phyloP scores from a whole-genome alignment of 2,329 filamentous ascomycete genomes.

The Aspergillus sp. region DNA sequence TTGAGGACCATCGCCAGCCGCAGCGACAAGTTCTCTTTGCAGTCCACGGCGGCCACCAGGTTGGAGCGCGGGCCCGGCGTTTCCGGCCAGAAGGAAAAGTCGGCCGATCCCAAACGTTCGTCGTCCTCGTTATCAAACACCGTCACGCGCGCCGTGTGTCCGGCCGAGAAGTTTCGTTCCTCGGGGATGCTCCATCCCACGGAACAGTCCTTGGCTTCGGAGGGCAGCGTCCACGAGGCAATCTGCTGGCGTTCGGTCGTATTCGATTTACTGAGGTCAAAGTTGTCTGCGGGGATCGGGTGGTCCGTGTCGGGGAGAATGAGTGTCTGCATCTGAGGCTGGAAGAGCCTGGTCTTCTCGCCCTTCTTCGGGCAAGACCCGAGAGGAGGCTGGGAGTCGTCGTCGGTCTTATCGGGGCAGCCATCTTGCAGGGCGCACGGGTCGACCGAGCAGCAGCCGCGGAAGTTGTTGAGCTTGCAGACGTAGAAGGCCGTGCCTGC shows the following conservation, averaged over 20 bases:
- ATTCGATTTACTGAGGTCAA: slow-evolving; percentile 3
- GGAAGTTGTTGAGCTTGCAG: slow-evolving; percentile 6
- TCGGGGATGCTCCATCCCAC: slow-evolving; percentile 3
- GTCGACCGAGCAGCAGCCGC: slow-evolving; percentile 10
- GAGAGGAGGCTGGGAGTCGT: background rate
- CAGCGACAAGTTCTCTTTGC: background rate
- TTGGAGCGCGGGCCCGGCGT: background rate
- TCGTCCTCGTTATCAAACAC: background rate
- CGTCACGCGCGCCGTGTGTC: slow-evolving; percentile 2
- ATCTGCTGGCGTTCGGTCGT: slow-evolving; percentile 2
- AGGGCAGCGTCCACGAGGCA: slow-evolving; percentile 1
- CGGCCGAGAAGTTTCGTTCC: slow-evolving; percentile 5
- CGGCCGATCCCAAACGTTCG: background rate
- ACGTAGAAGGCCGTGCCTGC: slow-evolving; percentile 2
- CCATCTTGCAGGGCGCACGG: slow-evolving; percentile 2
- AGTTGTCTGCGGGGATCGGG: background rate
- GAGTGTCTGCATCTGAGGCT: slow-evolving; percentile 4
- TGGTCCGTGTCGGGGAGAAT: background rate
- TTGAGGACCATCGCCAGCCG: background rate
- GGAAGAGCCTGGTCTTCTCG: slow-evolving; percentile 1
- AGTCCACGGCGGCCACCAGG: background rate
- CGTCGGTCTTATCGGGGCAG: slow-evolving; percentile 1
- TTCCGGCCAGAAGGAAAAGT: slow-evolving; percentile 8
- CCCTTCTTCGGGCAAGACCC: background rate
- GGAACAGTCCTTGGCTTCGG: background rate